phyloP scores from a whole-genome alignment of 2,329 filamentous ascomycete genomes.

The Fusarium udum region DNA sequence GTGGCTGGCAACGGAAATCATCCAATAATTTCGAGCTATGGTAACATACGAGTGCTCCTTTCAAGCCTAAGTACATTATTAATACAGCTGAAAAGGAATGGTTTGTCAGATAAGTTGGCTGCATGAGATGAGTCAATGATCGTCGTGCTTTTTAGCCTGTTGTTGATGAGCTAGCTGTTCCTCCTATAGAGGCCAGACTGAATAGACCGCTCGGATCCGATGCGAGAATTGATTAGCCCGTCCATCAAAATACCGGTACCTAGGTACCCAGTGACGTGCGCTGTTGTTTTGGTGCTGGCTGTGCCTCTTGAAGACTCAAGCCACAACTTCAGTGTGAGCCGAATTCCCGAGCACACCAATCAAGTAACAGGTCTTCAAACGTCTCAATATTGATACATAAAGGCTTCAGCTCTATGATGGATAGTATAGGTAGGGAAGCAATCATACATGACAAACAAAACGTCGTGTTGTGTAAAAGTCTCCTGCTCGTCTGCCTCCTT shows the following conservation, averaged over 20 bases:
- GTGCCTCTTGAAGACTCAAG: neutral
- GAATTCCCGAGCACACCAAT: neutral
- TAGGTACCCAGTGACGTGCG: neutral
- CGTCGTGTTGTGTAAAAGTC: neutral
- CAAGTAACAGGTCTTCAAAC: neutral
- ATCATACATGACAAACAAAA: constrained; percentile 29
- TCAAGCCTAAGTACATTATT: neutral
- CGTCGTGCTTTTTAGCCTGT: neutral
- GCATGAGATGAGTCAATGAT: constrained; percentile 1
- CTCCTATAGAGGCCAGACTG: neutral
- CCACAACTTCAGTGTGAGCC: neutral
- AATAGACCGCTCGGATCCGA: constrained; percentile 22
- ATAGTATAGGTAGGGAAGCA: constrained; percentile 12
- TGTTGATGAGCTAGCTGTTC: neutral
- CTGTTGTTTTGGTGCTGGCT: neutral
- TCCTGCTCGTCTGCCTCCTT: constrained; percentile 4
- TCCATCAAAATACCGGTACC: neutral
- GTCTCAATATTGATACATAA: constrained; percentile 27
- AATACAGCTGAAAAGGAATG: neutral
- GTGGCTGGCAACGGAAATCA: neutral
- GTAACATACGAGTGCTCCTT: neutral
- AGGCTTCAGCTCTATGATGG: constrained; percentile 22
- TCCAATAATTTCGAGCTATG: constrained; percentile 5
- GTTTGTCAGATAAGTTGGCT: neutral
- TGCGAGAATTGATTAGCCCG: constrained; percentile 1